Conservation (phyloP, 2,329 filamentous ascomycete species). For the Hymenoscyphus linearis region DNA sequence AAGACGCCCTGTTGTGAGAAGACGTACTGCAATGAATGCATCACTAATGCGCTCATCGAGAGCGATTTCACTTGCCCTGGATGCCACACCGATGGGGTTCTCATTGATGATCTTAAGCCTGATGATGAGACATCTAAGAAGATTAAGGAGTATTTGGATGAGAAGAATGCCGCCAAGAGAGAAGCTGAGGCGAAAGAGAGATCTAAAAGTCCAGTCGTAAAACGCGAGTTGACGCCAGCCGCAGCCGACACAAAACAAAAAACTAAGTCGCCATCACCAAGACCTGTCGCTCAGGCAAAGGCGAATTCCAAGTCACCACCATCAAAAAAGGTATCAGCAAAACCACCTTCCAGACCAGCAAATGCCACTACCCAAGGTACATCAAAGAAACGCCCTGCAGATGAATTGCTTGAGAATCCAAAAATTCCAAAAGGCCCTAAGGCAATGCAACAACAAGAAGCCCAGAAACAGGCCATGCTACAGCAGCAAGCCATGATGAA, state of each 20-base stretch:
- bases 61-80: conserved; percentile 94
- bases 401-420: conserved; percentile 61
- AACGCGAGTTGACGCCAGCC: conserved; percentile 30
- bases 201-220: conserved; percentile 43
- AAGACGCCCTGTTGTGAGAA: conserved; percentile 98
- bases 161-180: conserved; percentile 41
- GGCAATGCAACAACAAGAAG: conserved; percentile 51
- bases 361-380: conserved; percentile 12
- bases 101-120: conserved; percentile 83
- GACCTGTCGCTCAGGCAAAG: conserved; percentile 27
- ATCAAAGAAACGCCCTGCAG: conserved; percentile 74
- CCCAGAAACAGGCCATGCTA: conserved; percentile 40
- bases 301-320: conserved; percentile 33
- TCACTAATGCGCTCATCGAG: conserved; percentile 97
- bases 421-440: conserved; percentile 61
- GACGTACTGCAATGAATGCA: conserved; percentile 99
- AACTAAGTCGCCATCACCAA: conserved; percentile 32
- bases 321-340: conserved; percentile 25
- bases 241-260: conserved; percentile 32
- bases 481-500: conserved; percentile 44
- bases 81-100: conserved; percentile 83
- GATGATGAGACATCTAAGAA: conserved; percentile 75
- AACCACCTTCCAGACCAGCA: conserved; percentile 34
- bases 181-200: conserved; percentile 37
- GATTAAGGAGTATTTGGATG: conserved; percentile 68